Base-by-base conservation (phyloP, 768 basidiomycete genomes). In the Suillus bovinus region DNA sequence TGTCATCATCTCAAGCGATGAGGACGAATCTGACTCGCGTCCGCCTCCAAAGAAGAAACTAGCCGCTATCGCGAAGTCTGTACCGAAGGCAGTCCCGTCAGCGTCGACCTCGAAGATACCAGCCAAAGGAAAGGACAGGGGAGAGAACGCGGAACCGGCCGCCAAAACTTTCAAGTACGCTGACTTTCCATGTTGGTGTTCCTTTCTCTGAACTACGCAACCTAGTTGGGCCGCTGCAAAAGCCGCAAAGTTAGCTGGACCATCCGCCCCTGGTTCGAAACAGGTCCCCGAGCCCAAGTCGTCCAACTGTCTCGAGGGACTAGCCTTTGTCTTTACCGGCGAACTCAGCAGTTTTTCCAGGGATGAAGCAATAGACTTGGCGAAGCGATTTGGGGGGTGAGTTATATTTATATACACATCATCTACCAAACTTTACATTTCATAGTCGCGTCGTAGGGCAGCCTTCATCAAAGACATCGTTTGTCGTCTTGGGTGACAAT, bases 261-360 rank as follows among this genome's bases (percentile, higher is more conserved):
- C 88, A 0, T 72, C 78, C n/a, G 79, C 77, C 55, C 79, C 79
- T 2, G 88, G 88, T 0, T 81, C 83, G 20, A 89, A 87, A 70
- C 72, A 79, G 16, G 77, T 89, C 5, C 90, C 90, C 0, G 84
- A 89, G 29, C 79, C 80, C n/a, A 93, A 90, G 70, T 80, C 84
- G 16, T 91, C 92, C 0, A 86, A 94, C 49, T 94, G 92, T 70
- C 80, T 99, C 10, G 84, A 88, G 0, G 96, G 96, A 0, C 80
- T 99, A 27, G 83, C 93, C 0, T 90, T 99, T 70, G 96, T 99
- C 24, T 99, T 99, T 66, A 99, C 97, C 0, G 97, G 96, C 17
- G 96, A 99, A 68, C 76, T 99, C 52, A 85, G 82, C 53, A 90
- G 89, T 62, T 87, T 99, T 66, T 87, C 93, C 1, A 83, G 97